Base-by-base conservation (phyloP, 139 green algal species). In the Chlorella ohadii region DNA sequence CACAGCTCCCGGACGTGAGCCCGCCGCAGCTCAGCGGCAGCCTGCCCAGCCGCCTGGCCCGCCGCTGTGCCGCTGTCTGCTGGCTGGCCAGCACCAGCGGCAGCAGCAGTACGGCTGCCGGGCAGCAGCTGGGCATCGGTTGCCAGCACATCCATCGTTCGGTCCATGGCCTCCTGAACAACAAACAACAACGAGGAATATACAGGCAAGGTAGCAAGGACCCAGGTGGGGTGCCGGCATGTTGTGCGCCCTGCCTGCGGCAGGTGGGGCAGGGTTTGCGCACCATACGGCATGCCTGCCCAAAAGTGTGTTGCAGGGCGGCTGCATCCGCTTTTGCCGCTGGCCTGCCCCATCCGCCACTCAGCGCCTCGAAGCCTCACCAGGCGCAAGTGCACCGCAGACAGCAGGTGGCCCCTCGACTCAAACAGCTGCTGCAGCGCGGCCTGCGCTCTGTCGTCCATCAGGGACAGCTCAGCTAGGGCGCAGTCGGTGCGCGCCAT, bases 401-500 rank as follows among this genome's bases (percentile, higher is more conserved):
- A 55, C 70, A 77, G 23, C 1, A 59, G 13, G 28, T 77, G 70
- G 39, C 56, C 39, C 25, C 70, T 20, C 27, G 70, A 77, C 20
- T 56, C 15, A 2, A 28, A 17, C 12, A 33, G 27, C 9, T 47
- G 39, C 9, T 7, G 39, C 70, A 77, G 39, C 39, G 39, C 41
- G 1, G 70, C 70, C 39, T 38, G 12, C 12, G 22, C 33, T 27
- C 59, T 7, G 39, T 27, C 3, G 39, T 36, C 25, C 70, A 77
- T 25, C 7, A 38, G 0, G 0, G 22, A 7, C 25, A 77, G 70
- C 70, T 77, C 39, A 16, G 70, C 70, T 12, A 77, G 27, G 25
- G 70, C 70, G 70, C 70, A 77, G 70, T 77, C 70, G 39, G 39
- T 36, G 39, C 39, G 70, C 39, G 70, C 70, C 39, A 36, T 47